Evolutionary conservation across 2,329 filamentous ascomycete species (phyloP), one percentile per base, ranked within the genome.

Genomic region (Apiospora phragmitis): DNA sequence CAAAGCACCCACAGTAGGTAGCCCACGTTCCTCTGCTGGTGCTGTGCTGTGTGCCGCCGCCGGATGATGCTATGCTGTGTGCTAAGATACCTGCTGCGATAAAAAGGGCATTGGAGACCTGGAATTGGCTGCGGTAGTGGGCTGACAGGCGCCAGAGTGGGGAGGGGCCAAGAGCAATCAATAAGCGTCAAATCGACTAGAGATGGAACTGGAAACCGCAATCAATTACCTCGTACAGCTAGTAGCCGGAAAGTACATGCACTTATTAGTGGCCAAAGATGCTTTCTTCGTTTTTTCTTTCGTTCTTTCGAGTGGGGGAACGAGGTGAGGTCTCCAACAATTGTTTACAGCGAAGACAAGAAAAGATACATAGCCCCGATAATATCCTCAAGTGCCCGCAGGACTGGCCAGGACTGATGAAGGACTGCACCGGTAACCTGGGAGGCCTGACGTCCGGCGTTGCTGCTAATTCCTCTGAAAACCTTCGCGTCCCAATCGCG

Each of bases 71-170:
- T 35, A 21, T 55, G 49, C 26, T 21, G 49, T 18, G 55, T 62
- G 55, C 32, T 62, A 6, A 38, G 55, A 38, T 62, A 29, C 51
- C 51, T 26, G 9, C 51, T 51, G 49, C 18, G 55, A 62, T 62
- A 8, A 32, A 55, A 29, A 29, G 49, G 24, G 4, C 49, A 55
- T 16, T 16, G 49, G 26, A 32, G 49, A 16, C 24, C 49, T 24
- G 26, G 32, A 16, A 62, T 62, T 62, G 55, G 32, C 38, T 38
- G 55, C 8, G 29, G 55, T 62, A 62, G 55, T 38, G 55, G 55
- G 55, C 55, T 62, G 55, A 62, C 55, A 62, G 55, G 55, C 55
- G 55, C 55, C 55, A 38, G 21, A 62, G 55, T 62, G 55, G 51
- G 29, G 51, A 12, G 29, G 12, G 9, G 16, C 14, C 51, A 21